Percentiles rank a stretch among this genome's conserved stretches.
Conservation (phyloP, 1,284 basidiomycete genomes). For the Trichosporon coremiiforme region DNA sequence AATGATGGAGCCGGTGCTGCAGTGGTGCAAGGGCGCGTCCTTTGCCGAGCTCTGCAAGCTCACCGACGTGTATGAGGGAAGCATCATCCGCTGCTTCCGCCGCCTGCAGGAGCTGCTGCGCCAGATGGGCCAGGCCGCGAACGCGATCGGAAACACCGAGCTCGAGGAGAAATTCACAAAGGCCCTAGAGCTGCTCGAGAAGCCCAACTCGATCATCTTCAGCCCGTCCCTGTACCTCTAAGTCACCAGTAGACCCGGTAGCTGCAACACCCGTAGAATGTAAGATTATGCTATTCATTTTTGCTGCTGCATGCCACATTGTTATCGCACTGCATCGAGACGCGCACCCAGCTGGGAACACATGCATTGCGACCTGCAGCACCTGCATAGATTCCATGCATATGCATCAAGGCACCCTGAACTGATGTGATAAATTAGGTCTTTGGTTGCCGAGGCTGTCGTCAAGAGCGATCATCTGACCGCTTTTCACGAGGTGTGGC, state of each 20-base stretch:
- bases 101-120: conserved; percentile 89
- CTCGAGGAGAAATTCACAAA: conserved; percentile 89
- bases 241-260: neutral
- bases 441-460: neutral
- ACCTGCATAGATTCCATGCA: neutral
- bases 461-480: neutral
- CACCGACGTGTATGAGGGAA: conserved; percentile 93
- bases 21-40: conserved; percentile 97
- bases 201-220: conserved; percentile 91
- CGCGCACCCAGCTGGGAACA: too few relatives aligned
- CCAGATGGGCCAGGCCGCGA: conserved; percentile 92
- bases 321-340: neutral
- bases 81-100: conserved; percentile 89
- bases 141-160: conserved; percentile 93
- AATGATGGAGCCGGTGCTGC: conserved; percentile 93
- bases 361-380: too few relatives aligned
- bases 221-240: conserved; percentile 62
- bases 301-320: neutral
- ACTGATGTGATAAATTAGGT: neutral
- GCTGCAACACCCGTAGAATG: neutral
- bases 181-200: conserved; percentile 82
- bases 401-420: neutral
- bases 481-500: neutral
- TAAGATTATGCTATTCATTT: conserved; percentile 9
- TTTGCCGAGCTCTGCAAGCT: conserved; percentile 97